These are phyloP conservation scores for Helenozyma baotianmanensis DNA, from an alignment of 805 yeast genomes.

Conservation along the genomic window DNA sequence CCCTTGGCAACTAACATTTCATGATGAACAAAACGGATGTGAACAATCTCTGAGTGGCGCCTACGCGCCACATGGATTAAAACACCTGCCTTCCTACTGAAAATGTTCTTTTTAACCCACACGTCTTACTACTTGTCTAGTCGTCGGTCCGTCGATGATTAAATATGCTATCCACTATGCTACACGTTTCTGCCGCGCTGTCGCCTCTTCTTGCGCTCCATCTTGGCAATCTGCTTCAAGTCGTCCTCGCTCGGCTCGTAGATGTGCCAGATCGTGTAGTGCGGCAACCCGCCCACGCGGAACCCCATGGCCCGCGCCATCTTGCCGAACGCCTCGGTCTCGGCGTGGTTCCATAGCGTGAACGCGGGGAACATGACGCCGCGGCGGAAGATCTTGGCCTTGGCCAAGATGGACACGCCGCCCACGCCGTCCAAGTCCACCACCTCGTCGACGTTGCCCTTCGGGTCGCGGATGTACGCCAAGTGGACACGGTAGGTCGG, in stretches of 20 bases:
- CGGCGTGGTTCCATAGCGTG: conserved; percentile 80
- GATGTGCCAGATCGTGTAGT: conserved; percentile 87
- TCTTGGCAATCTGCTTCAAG: conserved; percentile 59
- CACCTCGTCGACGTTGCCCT: conserved; percentile 60
- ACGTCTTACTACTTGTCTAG: neutral
- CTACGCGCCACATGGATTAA: conserved; percentile 40
- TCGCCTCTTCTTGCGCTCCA: conserved; percentile 64
- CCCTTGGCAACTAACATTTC: conserved; percentile 18
- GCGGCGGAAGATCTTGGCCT: conserved; percentile 67
- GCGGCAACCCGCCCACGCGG: conserved; percentile 83
- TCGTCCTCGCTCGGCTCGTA: conserved; percentile 88
- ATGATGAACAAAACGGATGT: conserved; percentile 46
- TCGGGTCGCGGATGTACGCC: conserved; percentile 61
- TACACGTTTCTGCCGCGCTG: too few species aligned
- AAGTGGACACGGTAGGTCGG: conserved; percentile 83
- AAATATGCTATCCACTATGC: too few species aligned
- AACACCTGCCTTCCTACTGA: conserved; percentile 52
- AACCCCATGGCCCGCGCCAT: conserved; percentile 76
- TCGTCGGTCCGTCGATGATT: neutral
- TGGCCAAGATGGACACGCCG: conserved; percentile 77
- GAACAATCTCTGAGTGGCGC: conserved; percentile 47
- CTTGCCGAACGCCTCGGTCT: conserved; percentile 84
- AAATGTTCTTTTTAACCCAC: conserved; percentile 18
- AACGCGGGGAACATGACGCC: conserved; percentile 86
- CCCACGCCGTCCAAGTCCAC: conserved; percentile 81